Percentiles rank a stretch among this genome's conserved stretches.
Conservation (phyloP, 2,329 filamentous ascomycete genomes). For the Apiospora arundinis region DNA sequence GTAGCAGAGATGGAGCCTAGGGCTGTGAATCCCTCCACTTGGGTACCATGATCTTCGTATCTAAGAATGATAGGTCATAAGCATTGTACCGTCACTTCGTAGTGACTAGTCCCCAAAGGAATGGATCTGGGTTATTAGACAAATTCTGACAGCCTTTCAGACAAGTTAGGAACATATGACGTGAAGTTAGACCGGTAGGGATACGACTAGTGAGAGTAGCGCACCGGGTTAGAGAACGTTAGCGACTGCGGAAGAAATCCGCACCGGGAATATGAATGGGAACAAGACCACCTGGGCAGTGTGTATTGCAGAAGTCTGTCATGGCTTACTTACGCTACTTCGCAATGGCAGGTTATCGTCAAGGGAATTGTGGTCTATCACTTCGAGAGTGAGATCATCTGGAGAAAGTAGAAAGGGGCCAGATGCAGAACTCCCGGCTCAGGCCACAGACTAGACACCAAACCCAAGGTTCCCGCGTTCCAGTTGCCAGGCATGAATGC, state of each 20-base stretch:
- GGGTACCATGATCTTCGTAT: background rate
- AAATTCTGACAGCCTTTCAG: background rate
- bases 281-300: too few species aligned
- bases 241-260: background rate
- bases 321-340: background rate
- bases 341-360: background rate
- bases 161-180: background rate
- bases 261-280: background rate
- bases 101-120: too few species aligned
- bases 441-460: background rate
- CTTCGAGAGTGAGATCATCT: background rate
- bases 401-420: background rate
- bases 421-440: background rate
- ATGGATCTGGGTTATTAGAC: too few species aligned
- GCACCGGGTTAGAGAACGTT: background rate
- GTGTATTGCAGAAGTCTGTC: background rate
- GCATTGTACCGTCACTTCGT: background rate
- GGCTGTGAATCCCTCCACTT: too few species aligned
- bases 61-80: background rate
- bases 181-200: background rate
- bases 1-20: background rate
- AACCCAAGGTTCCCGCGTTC: background rate
- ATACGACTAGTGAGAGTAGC: background rate
- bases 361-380: background rate
- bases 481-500: too few species aligned